Conservation (phyloP, 352 stramenopile genomes). For the Globisporangium polare region DNA sequence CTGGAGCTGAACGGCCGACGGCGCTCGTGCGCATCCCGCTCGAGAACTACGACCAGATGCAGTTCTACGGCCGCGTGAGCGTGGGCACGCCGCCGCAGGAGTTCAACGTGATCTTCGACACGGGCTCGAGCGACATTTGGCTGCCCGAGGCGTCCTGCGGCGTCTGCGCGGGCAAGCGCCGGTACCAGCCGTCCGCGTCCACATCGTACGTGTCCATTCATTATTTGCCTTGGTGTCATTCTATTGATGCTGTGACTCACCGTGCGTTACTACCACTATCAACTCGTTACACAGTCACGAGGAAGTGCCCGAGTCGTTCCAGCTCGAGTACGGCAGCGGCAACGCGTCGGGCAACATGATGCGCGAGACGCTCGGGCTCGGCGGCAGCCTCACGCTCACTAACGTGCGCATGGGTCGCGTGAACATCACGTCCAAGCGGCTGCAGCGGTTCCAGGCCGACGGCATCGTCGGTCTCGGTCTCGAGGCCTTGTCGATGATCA, state of each 20-base stretch:
- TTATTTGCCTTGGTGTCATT: background rate
- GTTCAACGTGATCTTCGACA: slow-evolving; percentile 80
- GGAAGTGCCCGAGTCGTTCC: slow-evolving; percentile 30
- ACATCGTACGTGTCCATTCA: slow-evolving; percentile 21
- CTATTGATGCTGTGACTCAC: background rate
- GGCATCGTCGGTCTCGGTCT: slow-evolving; percentile 64
- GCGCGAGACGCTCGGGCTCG: slow-evolving; percentile 41
- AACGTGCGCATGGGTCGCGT: slow-evolving; percentile 46
- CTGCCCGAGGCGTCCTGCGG: slow-evolving; percentile 35
- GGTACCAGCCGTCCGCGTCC: slow-evolving; percentile 37
- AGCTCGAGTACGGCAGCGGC: slow-evolving; percentile 65
- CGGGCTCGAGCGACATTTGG: slow-evolving; percentile 69
- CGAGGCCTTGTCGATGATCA: slow-evolving; percentile 49
- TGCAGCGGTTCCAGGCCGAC: slow-evolving; percentile 56
- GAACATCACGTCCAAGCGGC: slow-evolving; percentile 33
- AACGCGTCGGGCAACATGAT: slow-evolving; percentile 45
- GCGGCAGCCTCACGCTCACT: slow-evolving; percentile 28
- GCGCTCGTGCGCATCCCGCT: slow-evolving; percentile 57
- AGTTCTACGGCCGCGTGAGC: slow-evolving; percentile 62
- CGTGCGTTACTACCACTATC: slow-evolving; percentile 13
- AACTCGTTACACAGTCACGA: slow-evolving; percentile 2
- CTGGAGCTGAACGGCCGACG: background rate
- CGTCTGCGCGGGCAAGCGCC: slow-evolving; percentile 36
- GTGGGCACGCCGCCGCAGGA: slow-evolving; percentile 57
- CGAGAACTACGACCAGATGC: slow-evolving; percentile 72